Base-by-base conservation (phyloP, 2,329 filamentous ascomycete species). In the Rutstroemia sp. region DNA sequence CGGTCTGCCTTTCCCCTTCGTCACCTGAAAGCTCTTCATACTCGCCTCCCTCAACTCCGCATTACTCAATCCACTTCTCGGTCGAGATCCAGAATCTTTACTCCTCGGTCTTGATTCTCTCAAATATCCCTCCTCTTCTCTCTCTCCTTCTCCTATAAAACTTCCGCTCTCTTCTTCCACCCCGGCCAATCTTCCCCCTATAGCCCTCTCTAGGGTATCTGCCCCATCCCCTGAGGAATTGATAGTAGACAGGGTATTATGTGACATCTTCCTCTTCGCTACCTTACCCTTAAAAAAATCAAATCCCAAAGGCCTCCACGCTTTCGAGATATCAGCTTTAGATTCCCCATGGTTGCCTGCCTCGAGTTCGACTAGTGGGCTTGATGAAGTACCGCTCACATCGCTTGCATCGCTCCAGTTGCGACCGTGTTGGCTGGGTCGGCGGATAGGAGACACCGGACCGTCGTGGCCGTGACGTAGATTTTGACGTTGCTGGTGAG, bases 371-470 rank as follows among this genome's bases (percentile, higher is more conserved):
- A 57, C 55, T 9, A 52, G 34, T 5, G 55, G 41, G 25, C 38
- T 48, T 14, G 50, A 47, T 2, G 55, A 53, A 9, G 42, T 38
- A 6, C 41, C 27, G 34, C 48, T 52, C 9, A 52, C 48, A 14
- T 53, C 54, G 14, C 54, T 57, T 6, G 37, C 48, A 38, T 57
- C 51, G 19, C 55, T 57, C 55, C 55, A 54, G 16, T 57, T 54
- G 19, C 55, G 45, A 4, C 55, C 55, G n/a, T 57, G 55, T 27
- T 53, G 49, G 1, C 23, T 34, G 4, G 49, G 55, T 4, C 42
- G 44, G 14, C 44, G 49, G 3, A 47, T 21, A 14, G 54, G 54
- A 17, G 39, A 41, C 19, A 54, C 44, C 7, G n/a, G 16, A 1
- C 7, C n/a, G 23, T 53, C 50, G 19, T 53, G 50, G 19, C 44